Base-by-base conservation (phyloP, 768 basidiomycete genomes). In the Amanita brunnescens region DNA sequence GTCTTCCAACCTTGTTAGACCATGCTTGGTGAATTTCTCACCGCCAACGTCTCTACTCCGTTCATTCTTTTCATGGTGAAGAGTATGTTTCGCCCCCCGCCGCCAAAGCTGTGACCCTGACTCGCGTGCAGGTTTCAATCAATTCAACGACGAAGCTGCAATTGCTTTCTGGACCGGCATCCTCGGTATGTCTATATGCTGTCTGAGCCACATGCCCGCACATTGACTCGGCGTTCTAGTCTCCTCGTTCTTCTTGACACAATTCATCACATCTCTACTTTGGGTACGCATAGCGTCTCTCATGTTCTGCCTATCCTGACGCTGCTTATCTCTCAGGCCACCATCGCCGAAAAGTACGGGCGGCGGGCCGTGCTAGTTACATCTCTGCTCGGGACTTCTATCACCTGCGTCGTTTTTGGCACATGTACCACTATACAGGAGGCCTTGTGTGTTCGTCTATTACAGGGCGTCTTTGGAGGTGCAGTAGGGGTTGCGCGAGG, bases 31-130 rank as follows among this genome's bases (percentile, higher is more conserved):
- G 95, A 98, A 69, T 93, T 98, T 64, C 69, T 97, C 38, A 89
- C 84, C 3, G 94, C 96, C 18, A 95, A 95, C 64, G 89, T 91
- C 41, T 90, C 86, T 21, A 90, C 84, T 29, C 94, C 93, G 6
- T 96, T 95, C 64, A 67, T 97, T 49, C 70, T 97, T 39, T 93
- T 92, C 72, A 97, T 97, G 93, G 91, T 96, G 49, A 87, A 87
- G 78, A 83, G 90, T 76, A 55, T 44, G 69, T 53, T 48, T 44
- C 21, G 21, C 18, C 39, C 55, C 5, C 38, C 42, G 39, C 55
- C 9, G 6, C 18, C 38, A 14, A 21, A 18, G 21, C 14, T 38
- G 40, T 26, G 26, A 47, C 43, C 7, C 41, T 49, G 44, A 42
- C 55, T 39, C 53, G 44, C 37, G 7, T 37, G 53, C 42, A 87